Base-by-base conservation (phyloP, 2,329 filamentous ascomycete species). In the Proliferodiscus dingleyae region DNA sequence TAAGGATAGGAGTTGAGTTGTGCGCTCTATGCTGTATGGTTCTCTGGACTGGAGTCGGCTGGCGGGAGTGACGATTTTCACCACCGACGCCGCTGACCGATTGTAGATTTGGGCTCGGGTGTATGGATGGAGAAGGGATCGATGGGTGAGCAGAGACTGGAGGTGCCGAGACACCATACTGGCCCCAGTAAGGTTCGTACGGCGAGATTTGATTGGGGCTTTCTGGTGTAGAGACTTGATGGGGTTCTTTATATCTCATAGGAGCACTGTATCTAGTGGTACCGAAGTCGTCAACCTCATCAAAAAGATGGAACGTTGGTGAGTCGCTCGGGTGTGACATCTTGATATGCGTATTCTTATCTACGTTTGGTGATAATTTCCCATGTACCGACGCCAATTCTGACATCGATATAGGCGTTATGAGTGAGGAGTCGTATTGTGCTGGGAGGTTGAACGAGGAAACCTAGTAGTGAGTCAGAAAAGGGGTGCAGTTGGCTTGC, bases 361-460 rank as follows among this genome's bases (percentile, higher is more conserved):
- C 30, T 22, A 48, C 18, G 8, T 41, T n/a, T 3, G 45, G 44
- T 13, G 45, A 43, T 7, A 43, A 16, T n/a, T 47, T 61, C 16
- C 45, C 45, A 10, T 48, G 24, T 7, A 57, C 42, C 3, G 43
- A 30, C 21, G 56, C 49, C 36, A 57, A 55, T 26, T 43, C 52
- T 5, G 55, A 50, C 45, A 56, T 49, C 5, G 59, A 54, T 10
- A 61, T 45, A 4, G 60, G 60, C 8, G 60, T 61, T 10, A 54
- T 48, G 9, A 62, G 49, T 33, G 52, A 49, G 5, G 52, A 52
- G 36, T 58, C 59, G 50, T 56, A 62, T 2, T 48, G 37, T 2
- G 49, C 49, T 13, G 59, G 58, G 29, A 60, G 38, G 37, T 62
- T 61, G 41, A 61, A 62, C 3, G 59, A 62, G 3, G 60, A 61